Base-by-base conservation (phyloP, 2,329 filamentous ascomycete species). In the Fusarium palustre region DNA sequence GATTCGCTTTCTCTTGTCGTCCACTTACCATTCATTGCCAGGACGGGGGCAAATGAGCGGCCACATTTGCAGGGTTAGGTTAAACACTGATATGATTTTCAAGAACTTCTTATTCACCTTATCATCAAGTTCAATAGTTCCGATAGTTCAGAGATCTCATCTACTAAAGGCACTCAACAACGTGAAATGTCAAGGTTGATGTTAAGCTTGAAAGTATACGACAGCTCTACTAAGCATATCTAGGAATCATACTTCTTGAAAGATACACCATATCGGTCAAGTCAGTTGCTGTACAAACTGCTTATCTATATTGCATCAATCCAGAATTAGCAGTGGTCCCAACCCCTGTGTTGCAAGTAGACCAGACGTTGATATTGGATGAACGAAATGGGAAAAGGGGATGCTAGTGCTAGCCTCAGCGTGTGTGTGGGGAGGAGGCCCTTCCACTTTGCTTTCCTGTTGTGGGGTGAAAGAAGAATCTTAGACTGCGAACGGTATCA, bases 401-500 rank as follows among this genome's bases (percentile, higher is more conserved):
- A 64, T 45, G 47, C 34, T 60, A 66, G 57, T 54, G 48, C 24
- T 39, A 41, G 25, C 25, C 31, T 38, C 48, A 48, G 49, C 39
- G 49, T 53, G 58, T 48, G 64, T 60, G 65, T 39, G 64, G 64
- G 36, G 50, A 36, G 42, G 42, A 53, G 42, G 38, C 55, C 48
- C 34, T 50, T 59, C 56, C 56, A 54, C 56, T 55, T 68, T 48
- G 58, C 58, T 64, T 68, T 63, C 57, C 64, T 59, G 31, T 50
- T 50, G 47, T 52, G 41, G 53, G 66, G 64, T 68, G 61, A 50
- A 39, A 55, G 34, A 59, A 39, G 55, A 68, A 47, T 72, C 69
- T 69, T 36, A 59, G 56, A 55, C 71, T 66, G 55, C 64, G 66
- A 66, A 69, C 24, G 69, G 66, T 59, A 59, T 49, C 42, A 72